Percentiles rank a stretch among this genome's conserved stretches.
Conservation (phyloP, 1,284 basidiomycete genomes). For the Polyporus tsugae region DNA sequence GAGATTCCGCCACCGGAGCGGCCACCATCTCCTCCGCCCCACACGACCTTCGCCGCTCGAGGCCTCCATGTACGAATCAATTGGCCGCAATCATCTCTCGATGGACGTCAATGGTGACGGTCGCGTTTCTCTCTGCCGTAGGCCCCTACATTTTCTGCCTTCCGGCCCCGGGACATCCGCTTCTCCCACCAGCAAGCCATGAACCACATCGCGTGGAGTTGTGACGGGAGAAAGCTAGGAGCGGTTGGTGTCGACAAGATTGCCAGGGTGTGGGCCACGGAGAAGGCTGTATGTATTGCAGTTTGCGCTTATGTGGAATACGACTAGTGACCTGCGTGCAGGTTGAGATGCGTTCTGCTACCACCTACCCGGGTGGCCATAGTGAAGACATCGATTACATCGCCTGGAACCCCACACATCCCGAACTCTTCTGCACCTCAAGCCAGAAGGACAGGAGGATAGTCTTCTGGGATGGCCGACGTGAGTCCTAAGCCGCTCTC, state of each 20-base stretch:
- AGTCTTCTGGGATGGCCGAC: conserved; percentile 85
- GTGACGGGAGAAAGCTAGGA: conserved; percentile 79
- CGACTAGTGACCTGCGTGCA: conserved; percentile 39
- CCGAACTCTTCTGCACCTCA: conserved; percentile 80
- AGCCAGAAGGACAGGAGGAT: conserved; percentile 76
- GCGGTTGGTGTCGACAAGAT: conserved; percentile 80
- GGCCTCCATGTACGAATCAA: conserved; percentile 71
- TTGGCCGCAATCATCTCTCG: conserved; percentile 19
- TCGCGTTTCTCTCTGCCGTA: conserved; percentile 42
- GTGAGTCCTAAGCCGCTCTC: conserved; percentile 50
- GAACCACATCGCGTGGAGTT: conserved; percentile 82
- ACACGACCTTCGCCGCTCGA: conserved; percentile 73
- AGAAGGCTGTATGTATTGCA: conserved; percentile 67
- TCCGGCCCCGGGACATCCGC: conserved; percentile 78
- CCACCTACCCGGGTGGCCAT: conserved; percentile 71
- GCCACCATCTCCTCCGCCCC: conserved; percentile 75
- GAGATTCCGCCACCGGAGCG: conserved; percentile 70
- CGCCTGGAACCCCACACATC: conserved; percentile 84
- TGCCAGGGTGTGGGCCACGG: conserved; percentile 78
- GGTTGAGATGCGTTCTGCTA: conserved; percentile 74
- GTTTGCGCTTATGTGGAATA: neutral
- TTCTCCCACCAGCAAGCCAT: conserved; percentile 69
- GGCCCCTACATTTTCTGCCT: conserved; percentile 80
- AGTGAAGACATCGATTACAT: conserved; percentile 78
- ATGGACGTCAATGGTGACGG: conserved; percentile 31